Evolutionary conservation across 345 rosid genomes (phyloP), one percentile per base, ranked within the genome.

Genomic region (Populus ilicifolia): DNA sequence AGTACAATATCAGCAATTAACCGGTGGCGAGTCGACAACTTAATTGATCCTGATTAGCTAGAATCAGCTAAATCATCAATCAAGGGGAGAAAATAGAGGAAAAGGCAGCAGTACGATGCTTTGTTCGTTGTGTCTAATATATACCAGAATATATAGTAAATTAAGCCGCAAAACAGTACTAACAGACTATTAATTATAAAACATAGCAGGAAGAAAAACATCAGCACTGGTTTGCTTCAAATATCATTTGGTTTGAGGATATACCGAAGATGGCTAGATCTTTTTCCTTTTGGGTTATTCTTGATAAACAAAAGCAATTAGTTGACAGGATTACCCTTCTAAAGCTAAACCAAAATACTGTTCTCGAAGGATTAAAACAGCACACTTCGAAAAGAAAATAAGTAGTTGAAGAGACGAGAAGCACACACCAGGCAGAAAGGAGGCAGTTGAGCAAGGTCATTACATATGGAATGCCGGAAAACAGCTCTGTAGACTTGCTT

Each of bases 391-490:
- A 17, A 14, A 33, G 18, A 17, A 11, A 68, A 41, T 1, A 6
- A 50, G 29, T 35, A 8, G 68, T 67, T 71, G 63, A 73, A 66
- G 70, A 39, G 75, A 77, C 39, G 43, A 67, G 77, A 65, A 50
- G 74, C 56, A 41, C 80, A 52, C 82, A 96, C 99, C 99, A 96
- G 8, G 98, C 95, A 23, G 99, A 91, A 72, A 96, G 97, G 78
- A 96, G 97, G 79, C 97, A 92, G 89, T 96, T 96, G 87, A 96
- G 96, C 76, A 96, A 78, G 35, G 99, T 92, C 99, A 96, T 93
- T 38, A 88, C 90, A 71, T 96, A 96, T 5, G 99, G 99, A n/a
- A 96, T 84, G 35, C 99, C 99, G 8, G 99, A 96, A 88, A 94
- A 96, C 70, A 93, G 90, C 82, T 96, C 97, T 0, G 98, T 93